These are phyloP conservation scores for Basipetospora sp. DNA, from an alignment of 2,329 filamentous ascomycete genomes.

Conservation along the genomic window DNA sequence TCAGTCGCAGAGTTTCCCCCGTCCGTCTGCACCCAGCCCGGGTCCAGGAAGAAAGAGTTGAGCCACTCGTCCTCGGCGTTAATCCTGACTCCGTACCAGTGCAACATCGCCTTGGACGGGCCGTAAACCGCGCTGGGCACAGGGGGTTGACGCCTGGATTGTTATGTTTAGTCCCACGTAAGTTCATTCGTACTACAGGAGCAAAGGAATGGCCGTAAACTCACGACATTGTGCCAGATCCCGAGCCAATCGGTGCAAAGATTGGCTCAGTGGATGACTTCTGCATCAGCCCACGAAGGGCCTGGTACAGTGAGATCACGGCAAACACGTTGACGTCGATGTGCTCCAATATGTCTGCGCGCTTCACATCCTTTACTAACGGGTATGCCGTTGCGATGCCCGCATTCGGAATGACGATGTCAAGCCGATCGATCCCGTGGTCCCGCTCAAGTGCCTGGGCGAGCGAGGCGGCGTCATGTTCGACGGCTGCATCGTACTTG, in stretches of 20 bases:
- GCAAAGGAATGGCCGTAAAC: too few relatives aligned
- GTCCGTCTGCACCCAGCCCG: slow-evolving; percentile 13
- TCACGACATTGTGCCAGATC: slow-evolving; percentile 12
- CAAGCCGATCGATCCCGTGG: slow-evolving; percentile 26
- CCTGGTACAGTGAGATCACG: slow-evolving; percentile 28
- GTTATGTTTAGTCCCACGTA: too few relatives aligned
- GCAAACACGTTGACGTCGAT: slow-evolving; percentile 29
- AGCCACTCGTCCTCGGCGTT: slow-evolving; percentile 20
- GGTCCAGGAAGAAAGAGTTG: slow-evolving; percentile 18
- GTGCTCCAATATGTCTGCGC: slow-evolving; percentile 22
- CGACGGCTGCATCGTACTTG: slow-evolving; percentile 24
- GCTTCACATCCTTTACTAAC: slow-evolving; percentile 18
- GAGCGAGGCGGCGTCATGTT: slow-evolving; percentile 19
- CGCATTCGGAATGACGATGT: slow-evolving; percentile 40
- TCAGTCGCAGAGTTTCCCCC: background rate
- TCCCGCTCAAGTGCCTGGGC: slow-evolving; percentile 15
- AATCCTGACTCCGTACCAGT: slow-evolving; percentile 19
- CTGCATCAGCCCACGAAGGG: slow-evolving; percentile 24
- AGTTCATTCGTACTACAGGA: too few relatives aligned
- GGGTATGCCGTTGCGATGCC: slow-evolving; percentile 23
- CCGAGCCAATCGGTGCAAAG: slow-evolving; percentile 25
- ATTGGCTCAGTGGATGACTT: slow-evolving; percentile 16
- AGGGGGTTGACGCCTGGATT: slow-evolving; percentile 9
- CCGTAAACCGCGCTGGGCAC: slow-evolving; percentile 26
- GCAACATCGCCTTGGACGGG: slow-evolving; percentile 23